phyloP scores from a whole-genome alignment of 1,139 yeast species.

The Arxiozyma slooffiae region DNA sequence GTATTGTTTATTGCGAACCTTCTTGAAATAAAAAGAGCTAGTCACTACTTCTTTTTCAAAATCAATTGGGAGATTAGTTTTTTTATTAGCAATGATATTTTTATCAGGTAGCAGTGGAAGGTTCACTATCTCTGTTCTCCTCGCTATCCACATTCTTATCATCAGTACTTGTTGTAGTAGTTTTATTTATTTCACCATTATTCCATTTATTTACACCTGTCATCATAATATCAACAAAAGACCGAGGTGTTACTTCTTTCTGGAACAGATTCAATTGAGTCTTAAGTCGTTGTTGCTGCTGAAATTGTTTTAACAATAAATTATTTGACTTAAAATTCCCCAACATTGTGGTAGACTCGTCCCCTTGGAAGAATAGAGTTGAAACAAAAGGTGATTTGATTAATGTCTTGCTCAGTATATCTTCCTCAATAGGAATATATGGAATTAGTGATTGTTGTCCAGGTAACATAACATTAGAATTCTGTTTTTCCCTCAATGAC shows the following conservation, averaged over 20 bases:
- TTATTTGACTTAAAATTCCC: background rate
- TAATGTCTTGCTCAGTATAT: constrained; percentile 1
- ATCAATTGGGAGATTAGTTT: too few species aligned
- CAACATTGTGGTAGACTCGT: background rate
- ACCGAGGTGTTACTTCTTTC: constrained; percentile 8
- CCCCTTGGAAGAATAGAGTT: constrained; percentile 1
- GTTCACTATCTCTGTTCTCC: background rate
- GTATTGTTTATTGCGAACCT: too few species aligned
- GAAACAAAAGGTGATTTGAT: constrained; percentile 6
- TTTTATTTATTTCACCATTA: background rate
- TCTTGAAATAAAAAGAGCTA: too few species aligned
- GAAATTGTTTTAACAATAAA: background rate
- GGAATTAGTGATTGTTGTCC: constrained; percentile 3
- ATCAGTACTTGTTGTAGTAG: background rate
- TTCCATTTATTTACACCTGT: background rate
- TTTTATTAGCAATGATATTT: too few species aligned
- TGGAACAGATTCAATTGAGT: background rate
- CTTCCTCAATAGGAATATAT: constrained; percentile 1
- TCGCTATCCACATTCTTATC: background rate
- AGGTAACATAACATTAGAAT: background rate
- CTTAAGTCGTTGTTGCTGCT: background rate
- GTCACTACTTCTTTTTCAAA: too few species aligned
- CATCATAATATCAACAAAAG: constrained; percentile 9
- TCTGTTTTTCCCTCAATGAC: background rate
- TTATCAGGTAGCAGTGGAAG: too few species aligned